Conservation (phyloP, 2,329 filamentous ascomycete species). For the Simplicillium sp. region DNA sequence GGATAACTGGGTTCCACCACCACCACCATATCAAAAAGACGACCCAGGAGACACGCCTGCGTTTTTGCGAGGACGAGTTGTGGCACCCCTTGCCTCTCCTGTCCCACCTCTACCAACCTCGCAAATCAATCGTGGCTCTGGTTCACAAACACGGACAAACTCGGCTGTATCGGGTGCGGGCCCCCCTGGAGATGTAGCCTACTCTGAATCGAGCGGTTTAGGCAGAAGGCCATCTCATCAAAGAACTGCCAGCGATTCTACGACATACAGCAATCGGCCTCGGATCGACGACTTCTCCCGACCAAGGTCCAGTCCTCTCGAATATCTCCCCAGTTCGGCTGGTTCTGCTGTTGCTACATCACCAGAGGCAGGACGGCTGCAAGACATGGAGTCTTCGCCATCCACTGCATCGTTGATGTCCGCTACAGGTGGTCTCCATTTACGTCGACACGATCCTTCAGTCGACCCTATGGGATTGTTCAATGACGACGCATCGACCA, state of each 20-base stretch:
- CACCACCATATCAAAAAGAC: constrained; percentile 67
- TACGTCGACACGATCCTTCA: too few relatives aligned
- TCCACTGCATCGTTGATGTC: too few relatives aligned
- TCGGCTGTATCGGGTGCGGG: constrained; percentile 2
- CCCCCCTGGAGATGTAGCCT: too few relatives aligned
- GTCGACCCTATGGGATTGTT: too few relatives aligned
- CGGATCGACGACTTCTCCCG: constrained; percentile 15
- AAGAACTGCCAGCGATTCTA: constrained; percentile 25
- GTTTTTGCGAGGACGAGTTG: constrained; percentile 41
- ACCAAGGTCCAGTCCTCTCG: constrained; percentile 21
- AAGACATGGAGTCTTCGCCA: too few relatives aligned
- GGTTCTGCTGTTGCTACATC: too few relatives aligned
- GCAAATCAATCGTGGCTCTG: constrained; percentile 4
- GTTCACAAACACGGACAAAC: background rate
- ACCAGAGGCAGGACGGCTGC: too few relatives aligned
- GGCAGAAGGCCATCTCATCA: constrained; percentile 15
- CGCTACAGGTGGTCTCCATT: too few relatives aligned
- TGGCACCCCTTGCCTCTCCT: constrained; percentile 24
- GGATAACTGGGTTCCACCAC: constrained; percentile 81
- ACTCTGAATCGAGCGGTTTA: too few relatives aligned
- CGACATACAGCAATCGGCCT: constrained; percentile 13
- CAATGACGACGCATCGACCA: background rate
- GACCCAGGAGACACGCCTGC: constrained; percentile 46
- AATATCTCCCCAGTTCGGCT: too few relatives aligned
- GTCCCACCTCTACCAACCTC: constrained; percentile 15